Conservation (phyloP, 2,329 filamentous ascomycete species). For the Diaporthe capsici region DNA sequence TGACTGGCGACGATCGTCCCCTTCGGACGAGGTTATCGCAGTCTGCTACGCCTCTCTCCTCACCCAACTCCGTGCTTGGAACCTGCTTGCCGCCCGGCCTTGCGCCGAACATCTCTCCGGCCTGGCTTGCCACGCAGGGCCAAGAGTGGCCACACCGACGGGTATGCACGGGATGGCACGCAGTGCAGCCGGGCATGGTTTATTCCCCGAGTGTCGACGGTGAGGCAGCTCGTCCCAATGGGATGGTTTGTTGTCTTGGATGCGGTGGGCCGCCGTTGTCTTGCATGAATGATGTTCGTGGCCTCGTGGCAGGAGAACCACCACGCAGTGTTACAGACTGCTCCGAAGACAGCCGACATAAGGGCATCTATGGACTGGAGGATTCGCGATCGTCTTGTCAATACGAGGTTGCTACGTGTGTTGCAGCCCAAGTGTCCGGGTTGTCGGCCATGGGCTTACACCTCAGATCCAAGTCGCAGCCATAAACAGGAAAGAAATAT, state of each 20-base stretch:
- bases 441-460: neutral
- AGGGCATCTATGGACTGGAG: neutral
- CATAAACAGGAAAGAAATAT: neutral
- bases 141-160: slow-evolving; percentile 24
- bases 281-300: slow-evolving; percentile 22
- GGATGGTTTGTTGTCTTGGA: neutral
- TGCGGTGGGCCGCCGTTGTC: neutral
- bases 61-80: neutral
- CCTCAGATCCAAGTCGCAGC: neutral
- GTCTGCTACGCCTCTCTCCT: neutral
- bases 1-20: neutral
- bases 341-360: neutral
- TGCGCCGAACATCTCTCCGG: neutral
- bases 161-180: slow-evolving; percentile 2
- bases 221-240: slow-evolving; percentile 5
- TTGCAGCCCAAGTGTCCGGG: neutral
- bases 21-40: slow-evolving; percentile 1
- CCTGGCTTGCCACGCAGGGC: slow-evolving; percentile 21
- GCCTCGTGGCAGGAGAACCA: neutral
- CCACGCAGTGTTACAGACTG: neutral
- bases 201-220: neutral
- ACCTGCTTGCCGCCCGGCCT: slow-evolving; percentile 7
- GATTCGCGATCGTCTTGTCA: neutral
- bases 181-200: neutral
- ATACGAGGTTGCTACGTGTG: neutral